Evolutionary conservation across 345 rosid genomes (phyloP).

Genomic region (Erysimum cheiranthoides): DNA sequence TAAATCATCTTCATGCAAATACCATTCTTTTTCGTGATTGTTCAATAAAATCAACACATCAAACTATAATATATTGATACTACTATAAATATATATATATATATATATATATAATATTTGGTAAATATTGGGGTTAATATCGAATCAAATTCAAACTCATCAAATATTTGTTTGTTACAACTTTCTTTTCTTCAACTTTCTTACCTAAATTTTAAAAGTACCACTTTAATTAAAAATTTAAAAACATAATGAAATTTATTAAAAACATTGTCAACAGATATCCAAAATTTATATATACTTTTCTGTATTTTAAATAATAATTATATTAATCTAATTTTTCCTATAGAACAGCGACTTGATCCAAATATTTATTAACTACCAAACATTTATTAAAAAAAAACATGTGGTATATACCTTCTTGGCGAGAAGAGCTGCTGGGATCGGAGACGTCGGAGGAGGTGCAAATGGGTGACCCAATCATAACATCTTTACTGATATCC

Average conservation of each 20-base stretch:
- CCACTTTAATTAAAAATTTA: too few species aligned
- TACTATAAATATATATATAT: neutral
- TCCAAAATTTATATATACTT: neutral
- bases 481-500: constrained; percentile 39
- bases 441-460: constrained; percentile 53
- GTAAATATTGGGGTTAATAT: neutral
- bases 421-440: constrained; percentile 50
- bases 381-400: neutral
- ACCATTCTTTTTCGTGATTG: neutral
- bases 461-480: constrained; percentile 51
- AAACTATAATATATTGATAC: neutral
- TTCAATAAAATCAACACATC: neutral
- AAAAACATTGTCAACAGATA: neutral
- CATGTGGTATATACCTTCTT: constrained; percentile 51
- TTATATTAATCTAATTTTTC: neutral
- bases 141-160: neutral
- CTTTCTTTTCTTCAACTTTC: too few species aligned
- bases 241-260: neutral
- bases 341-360: neutral
- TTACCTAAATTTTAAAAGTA: too few species aligned
- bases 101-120: too few species aligned
- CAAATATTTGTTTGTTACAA: neutral
- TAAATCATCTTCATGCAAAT: constrained; percentile 16
- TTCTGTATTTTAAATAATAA: neutral
- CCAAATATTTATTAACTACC: neutral